A percentile compares a stretch with the other conserved stretches of the same genome.
These are phyloP conservation scores for Yamadazyma phyllophila DNA, from an alignment of 805 yeast genomes.

Conservation along the genomic window DNA sequence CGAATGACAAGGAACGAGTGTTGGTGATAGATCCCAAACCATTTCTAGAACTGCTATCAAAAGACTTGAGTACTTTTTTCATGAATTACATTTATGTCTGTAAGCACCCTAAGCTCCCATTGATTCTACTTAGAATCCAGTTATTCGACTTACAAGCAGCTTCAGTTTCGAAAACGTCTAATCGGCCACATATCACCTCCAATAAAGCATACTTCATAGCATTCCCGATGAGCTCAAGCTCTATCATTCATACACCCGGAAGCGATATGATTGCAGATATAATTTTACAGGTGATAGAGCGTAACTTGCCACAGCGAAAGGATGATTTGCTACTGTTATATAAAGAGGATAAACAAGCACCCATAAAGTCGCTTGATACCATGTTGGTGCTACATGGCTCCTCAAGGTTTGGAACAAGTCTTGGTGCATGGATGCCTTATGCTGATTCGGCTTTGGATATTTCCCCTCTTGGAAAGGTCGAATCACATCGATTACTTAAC, in stretches of 20 bases:
- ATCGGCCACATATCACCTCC: slow-evolving; percentile 46
- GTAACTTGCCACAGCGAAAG: slow-evolving; percentile 46
- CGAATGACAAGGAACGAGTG: slow-evolving; percentile 26
- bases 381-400: slow-evolving; percentile 59
- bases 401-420: slow-evolving; percentile 57
- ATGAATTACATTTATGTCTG: slow-evolving; percentile 65
- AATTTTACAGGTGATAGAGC: slow-evolving; percentile 60
- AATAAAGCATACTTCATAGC: slow-evolving; percentile 65
- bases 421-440: slow-evolving; percentile 73
- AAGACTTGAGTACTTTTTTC: slow-evolving; percentile 50
- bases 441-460: slow-evolving; percentile 67
- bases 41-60: slow-evolving; percentile 48
- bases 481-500: slow-evolving; percentile 39
- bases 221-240: slow-evolving; percentile 65
- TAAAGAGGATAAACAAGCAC: slow-evolving; percentile 37
- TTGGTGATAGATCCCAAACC: slow-evolving; percentile 48
- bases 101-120: slow-evolving; percentile 60
- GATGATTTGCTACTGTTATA: slow-evolving; percentile 38
- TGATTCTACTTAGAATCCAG: slow-evolving; percentile 63
- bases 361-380: slow-evolving; percentile 47
- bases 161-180: slow-evolving; percentile 10
- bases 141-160: slow-evolving; percentile 51
- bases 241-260: slow-evolving; percentile 55
- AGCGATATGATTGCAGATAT: slow-evolving; percentile 45
- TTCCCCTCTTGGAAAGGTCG: slow-evolving; percentile 53